These are phyloP conservation scores for Candida albicans DNA, from an alignment of 1,139 yeast species.

Conservation along the genomic window DNA sequence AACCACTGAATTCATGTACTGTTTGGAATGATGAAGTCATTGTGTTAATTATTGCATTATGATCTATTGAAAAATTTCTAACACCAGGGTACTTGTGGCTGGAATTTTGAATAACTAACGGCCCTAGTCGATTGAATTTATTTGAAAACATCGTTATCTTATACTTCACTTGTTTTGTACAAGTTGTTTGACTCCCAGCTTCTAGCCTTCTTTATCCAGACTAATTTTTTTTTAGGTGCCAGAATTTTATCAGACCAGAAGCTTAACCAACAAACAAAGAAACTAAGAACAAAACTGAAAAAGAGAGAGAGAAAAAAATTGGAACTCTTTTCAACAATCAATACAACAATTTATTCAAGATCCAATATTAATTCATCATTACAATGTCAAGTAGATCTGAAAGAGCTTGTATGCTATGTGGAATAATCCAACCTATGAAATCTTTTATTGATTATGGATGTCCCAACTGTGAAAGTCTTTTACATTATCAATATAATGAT, in stretches of 20 bases:
- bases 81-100: background rate
- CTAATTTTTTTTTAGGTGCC: too few relatives aligned
- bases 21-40: slow-evolving; percentile 47
- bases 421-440: slow-evolving; percentile 76
- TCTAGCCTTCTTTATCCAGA: background rate
- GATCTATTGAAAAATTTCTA: slow-evolving; percentile 15
- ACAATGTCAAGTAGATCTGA: slow-evolving; percentile 67
- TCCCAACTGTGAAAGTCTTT: slow-evolving; percentile 94
- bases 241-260: background rate
- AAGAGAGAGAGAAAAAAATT: background rate
- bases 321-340: background rate
- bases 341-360: background rate
- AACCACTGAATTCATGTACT: slow-evolving; percentile 54
- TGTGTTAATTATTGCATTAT: slow-evolving; percentile 24
- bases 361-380: background rate
- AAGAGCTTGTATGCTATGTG: slow-evolving; percentile 98
- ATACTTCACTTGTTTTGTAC: too few relatives aligned
- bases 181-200: too few relatives aligned
- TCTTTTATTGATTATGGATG: slow-evolving; percentile 84
- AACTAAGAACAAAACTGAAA: background rate
- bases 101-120: background rate
- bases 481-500: slow-evolving; percentile 77
- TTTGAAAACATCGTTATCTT: background rate
- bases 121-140: background rate
- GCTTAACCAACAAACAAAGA: too few relatives aligned